Conservation (phyloP, 2,329 filamentous ascomycete genomes). For the Fusarium zealandicum region DNA sequence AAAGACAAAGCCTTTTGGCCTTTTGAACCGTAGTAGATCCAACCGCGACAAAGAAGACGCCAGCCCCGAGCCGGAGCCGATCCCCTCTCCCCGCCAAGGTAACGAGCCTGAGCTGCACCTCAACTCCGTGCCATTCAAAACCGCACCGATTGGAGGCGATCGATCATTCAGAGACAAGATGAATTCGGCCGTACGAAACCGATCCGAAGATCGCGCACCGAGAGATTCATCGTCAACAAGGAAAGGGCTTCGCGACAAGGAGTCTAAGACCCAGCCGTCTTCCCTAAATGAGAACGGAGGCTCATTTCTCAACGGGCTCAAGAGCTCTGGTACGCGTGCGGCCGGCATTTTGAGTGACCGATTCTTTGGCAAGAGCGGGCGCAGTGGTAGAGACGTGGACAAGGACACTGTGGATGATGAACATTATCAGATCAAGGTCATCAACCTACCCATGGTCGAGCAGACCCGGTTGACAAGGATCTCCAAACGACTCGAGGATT, state of each 20-base stretch:
- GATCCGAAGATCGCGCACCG: slow-evolving; percentile 72
- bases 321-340: slow-evolving; percentile 38
- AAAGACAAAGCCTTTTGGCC: slow-evolving; percentile 63
- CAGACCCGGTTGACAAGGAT: slow-evolving; percentile 92
- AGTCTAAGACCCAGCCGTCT: slow-evolving; percentile 59
- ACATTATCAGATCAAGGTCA: slow-evolving; percentile 82
- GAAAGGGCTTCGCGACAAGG: slow-evolving; percentile 55
- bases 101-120: slow-evolving; percentile 43
- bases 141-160: slow-evolving; percentile 70
- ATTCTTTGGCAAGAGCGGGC: slow-evolving; percentile 78
- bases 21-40: slow-evolving; percentile 61
- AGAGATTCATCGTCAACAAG: slow-evolving; percentile 54
- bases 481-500: slow-evolving; percentile 85
- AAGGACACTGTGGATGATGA: slow-evolving; percentile 77
- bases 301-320: slow-evolving; percentile 40
- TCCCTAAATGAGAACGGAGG: slow-evolving; percentile 66
- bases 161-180: slow-evolving; percentile 74
- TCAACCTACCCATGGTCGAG: slow-evolving; percentile 85
- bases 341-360: slow-evolving; percentile 84
- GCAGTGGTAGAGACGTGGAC: slow-evolving; percentile 74
- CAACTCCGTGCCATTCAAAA: slow-evolving; percentile 56
- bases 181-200: slow-evolving; percentile 69
- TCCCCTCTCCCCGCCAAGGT: slow-evolving; percentile 30
- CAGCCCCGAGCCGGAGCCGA: slow-evolving; percentile 48
- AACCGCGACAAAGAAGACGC: slow-evolving; percentile 58